Evolutionary conservation across 1,139 yeast species (phyloP), one percentile per base, ranked within the genome.

Genomic region (Debaryomyces sp.): DNA sequence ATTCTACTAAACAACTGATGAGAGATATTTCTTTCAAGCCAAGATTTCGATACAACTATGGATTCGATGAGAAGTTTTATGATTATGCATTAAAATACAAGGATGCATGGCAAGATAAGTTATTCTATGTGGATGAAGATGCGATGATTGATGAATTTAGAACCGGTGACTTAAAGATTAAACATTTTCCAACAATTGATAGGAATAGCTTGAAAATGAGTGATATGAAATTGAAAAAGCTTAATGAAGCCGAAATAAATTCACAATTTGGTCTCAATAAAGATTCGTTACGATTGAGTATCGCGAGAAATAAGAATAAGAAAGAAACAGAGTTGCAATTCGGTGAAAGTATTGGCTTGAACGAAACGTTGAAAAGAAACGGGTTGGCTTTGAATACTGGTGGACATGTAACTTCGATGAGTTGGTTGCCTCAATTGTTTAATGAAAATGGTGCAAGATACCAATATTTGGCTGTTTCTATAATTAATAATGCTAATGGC

Each of bases 351-450:
- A 34, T 43, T 4, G 35, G 43, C n/a, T 40, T 55, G 21, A 54
- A 27, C 30, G 5, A 52, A 0, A 10, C 54, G 1, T 44, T 58
- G 9, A 56, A 65, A 5, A 63, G 87, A 51, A 63, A 62, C 21
- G 86, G 82, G 0, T 59, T 70, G n/a, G 68, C 78, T 0, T 50
- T 79, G 12, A 80, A 82, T 54, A 67, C 78, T 0, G 89, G 89
- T 1, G 86, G 86, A 0, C 61, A 77, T 5, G 71, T 86, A 0
- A 71, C 86, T 0, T 75, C 81, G 18, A 63, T 78, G 49, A 77
- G 78, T 26, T 86, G 91, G 90, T 59, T 80, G n/a, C 67, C 64
- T n/a, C 32, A 32, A 22, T 18, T 53, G 13, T 30, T 21, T 1
- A 45, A 40, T 35, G 54, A 48, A 12, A 38, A 49, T 4, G 26